Evolutionary conservation across 2,329 filamentous ascomycete genomes (phyloP).

Genomic region (Alternaria angustiovoidea): DNA sequence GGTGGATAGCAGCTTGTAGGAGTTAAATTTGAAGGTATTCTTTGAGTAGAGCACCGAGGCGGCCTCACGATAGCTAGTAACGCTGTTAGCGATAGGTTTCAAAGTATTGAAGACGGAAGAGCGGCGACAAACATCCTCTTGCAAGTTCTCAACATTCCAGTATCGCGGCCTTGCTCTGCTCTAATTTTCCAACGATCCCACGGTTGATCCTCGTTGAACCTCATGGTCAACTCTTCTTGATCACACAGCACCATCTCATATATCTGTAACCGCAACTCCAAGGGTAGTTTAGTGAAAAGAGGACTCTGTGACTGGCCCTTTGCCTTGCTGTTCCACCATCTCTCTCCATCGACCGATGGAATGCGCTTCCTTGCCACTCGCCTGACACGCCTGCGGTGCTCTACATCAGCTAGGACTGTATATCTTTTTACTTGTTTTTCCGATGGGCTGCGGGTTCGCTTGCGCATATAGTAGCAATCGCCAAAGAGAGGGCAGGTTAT

Average conservation of each 20-base stretch:
- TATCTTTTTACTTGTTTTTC: background rate
- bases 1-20: background rate
- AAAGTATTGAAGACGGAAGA: background rate
- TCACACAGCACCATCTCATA: background rate
- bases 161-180: background rate
- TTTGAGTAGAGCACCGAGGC: background rate
- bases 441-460: too few species aligned
- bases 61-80: background rate
- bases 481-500: background rate
- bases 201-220: background rate
- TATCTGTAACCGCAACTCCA: background rate
- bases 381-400: background rate
- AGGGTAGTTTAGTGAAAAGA: background rate
- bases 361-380: background rate
- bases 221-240: background rate
- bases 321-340: background rate
- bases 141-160: background rate
- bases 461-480: background rate
- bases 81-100: background rate
- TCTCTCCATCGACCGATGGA: background rate
- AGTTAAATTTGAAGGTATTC: background rate
- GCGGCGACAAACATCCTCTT: background rate
- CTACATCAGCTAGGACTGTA: background rate
- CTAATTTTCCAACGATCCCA: background rate
- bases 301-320: background rate